Evolutionary conservation across 306 rosid genomes (phyloP).

Genomic region (Cicer yamashitae): DNA sequence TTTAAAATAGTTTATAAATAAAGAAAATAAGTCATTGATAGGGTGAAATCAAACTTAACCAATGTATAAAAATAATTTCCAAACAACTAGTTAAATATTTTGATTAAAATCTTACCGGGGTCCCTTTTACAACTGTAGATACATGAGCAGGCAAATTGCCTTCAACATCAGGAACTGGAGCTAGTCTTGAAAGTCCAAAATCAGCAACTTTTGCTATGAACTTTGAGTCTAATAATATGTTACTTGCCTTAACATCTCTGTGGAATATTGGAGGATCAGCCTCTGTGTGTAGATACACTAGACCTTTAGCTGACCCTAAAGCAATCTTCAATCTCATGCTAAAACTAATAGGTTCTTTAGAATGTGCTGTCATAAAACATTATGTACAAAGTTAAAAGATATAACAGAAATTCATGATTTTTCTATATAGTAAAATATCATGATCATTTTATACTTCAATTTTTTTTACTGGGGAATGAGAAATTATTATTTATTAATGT

Average conservation of each 20-base stretch:
- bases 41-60: neutral
- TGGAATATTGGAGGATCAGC: conserved; percentile 98
- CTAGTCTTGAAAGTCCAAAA: conserved; percentile 97
- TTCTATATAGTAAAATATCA: neutral
- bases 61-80: conserved; percentile 3
- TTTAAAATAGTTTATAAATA: conserved; percentile 26
- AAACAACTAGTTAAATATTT: neutral
- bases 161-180: conserved; percentile 83
- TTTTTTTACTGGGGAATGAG: too few relatives aligned
- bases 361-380: conserved; percentile 54
- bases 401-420: conserved; percentile 15
- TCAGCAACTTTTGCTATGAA: conserved; percentile 83
- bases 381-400: conserved; percentile 2
- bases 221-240: conserved; percentile 77
- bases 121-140: conserved; percentile 92
- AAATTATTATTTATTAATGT: too few relatives aligned
- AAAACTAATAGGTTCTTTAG: conserved; percentile 66
- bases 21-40: conserved; percentile 18
- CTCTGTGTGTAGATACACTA: conserved; percentile 90
- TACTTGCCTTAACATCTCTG: conserved; percentile 91
- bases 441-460: neutral
- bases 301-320: conserved; percentile 80
- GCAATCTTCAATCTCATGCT: conserved; percentile 74
- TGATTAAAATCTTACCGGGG: conserved; percentile 70
- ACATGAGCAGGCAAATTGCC: conserved; percentile 73